Evolutionary conservation across 768 basidiomycete species (phyloP), one percentile per base, ranked within the genome.

Genomic region (Candolleomyces efflorescens): DNA sequence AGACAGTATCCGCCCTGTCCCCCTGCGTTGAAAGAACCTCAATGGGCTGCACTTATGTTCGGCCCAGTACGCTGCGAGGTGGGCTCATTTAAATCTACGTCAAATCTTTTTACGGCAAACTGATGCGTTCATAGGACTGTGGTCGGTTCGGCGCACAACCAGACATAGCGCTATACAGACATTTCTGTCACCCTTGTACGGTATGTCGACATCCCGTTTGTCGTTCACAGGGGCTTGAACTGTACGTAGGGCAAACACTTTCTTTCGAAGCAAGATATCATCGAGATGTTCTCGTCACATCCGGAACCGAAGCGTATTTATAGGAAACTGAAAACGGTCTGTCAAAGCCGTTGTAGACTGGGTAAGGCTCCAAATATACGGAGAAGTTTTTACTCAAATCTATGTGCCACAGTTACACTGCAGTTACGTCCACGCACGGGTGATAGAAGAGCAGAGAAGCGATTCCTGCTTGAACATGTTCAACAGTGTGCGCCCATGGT

Each of bases 141-240:
- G 51, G 51, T n/a, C 32, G 37, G 10, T 53, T 22, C 20, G 51
- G 51, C 7, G 51, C 51, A 10, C 51, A 53, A 15, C 51, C 51
- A n/a, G 51, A 53, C 22, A 39, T 53, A 13, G 51, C 51, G n/a
- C 37, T 53, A 32, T 53, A 53, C 51, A 53, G 18, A 20, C 26
- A 53, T 36, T 53, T 38, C 18, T 53, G 51, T 20, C 13, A 13
- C 22, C 32, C 51, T 4, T 53, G 51, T 20, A 53, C 51, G 24
- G 49, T 51, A 51, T 7, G 49, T 22, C 18, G 26, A 12, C 4
- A 18, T 17, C 36, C 32, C 15, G 13, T 3, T 15, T 17, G 9
- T 26, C 49, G 11, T 5, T 15, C 5, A 13, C 23, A 15, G 15
- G 9, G 1, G 2, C 4, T 17, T 26, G 3, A 43, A 12, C 41